Base-by-base conservation (phyloP, 2,329 filamentous ascomycete genomes). In the Exutisphaerella laricina region DNA sequence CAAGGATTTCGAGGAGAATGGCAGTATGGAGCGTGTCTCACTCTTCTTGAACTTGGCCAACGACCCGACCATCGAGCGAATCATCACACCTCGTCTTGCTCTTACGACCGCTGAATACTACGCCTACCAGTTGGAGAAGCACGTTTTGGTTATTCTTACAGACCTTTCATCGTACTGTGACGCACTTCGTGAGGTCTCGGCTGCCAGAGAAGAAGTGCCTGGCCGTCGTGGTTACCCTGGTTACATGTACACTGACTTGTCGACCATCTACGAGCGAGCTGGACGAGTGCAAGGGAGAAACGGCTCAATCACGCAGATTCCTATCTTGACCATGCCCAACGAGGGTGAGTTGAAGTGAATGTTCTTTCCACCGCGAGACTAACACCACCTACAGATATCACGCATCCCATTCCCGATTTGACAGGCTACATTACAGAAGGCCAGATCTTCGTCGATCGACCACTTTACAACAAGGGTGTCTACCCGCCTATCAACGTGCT, bases 181-280 rank as follows among this genome's bases (percentile, higher is more conserved):
- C 69, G 94, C 92, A 55, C 84, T 98, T 54, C 92, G 92, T 79
- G 92, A 98, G 72, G 92, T 98, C 38, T 98, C 92, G 10, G 90
- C 92, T 41, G 92, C 92, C 40, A 82, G 92, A 73, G 92, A 98
- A 78, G 92, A 98, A 82, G 92, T 98, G 31, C 92, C 92, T 29
- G 92, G 92, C 77, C 90, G 92, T 69, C 90, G 92, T 82, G 92
- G 92, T 79, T 98, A 92, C 75, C 92, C 92, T 41, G 92, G 92
- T 86, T 98, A 98, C 79, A 98, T 98, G 92, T 98, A 98, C 77
- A 98, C 92, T 58, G 94, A 98, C 80, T 85, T 98, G 82, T 96
- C 92, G 47, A 98, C 92, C 64, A 96, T 98, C 61, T 98, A 98
- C 77, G 92, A 98, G 73, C 89, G 92, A 73, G 92, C 92, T 58